Evolutionary conservation across 2,329 filamentous ascomycete species (phyloP).

Genomic region (Scleromitrula shiraiana): DNA sequence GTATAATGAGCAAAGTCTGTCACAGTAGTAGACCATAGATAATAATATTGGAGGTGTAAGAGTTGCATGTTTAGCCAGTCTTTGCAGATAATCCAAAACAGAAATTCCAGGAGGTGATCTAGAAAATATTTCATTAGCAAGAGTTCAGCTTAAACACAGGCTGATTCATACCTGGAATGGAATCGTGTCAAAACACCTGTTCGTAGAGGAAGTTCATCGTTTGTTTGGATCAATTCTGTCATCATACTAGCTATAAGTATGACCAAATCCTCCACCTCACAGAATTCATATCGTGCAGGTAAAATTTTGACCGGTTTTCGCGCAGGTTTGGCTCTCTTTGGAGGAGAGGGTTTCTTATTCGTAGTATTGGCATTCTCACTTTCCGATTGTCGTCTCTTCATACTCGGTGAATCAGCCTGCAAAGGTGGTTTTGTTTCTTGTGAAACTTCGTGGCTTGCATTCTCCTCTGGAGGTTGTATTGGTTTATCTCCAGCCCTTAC

Average conservation of each 20-base stretch:
- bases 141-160: too few species aligned
- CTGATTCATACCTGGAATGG: constrained; percentile 65
- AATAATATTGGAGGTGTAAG: constrained; percentile 89
- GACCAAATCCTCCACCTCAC: constrained; percentile 77
- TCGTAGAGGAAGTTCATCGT: constrained; percentile 77
- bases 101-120: constrained; percentile 76
- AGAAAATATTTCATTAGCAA: too few species aligned
- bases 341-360: not conserved
- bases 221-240: constrained; percentile 86
- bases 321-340: constrained; percentile 48
- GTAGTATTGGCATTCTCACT: constrained; percentile 4
- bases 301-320: constrained; percentile 48
- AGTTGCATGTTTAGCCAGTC: constrained; percentile 88
- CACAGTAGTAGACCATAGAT: constrained; percentile 98
- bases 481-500: constrained; percentile 2
- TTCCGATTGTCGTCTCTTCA: constrained; percentile 29
- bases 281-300: constrained; percentile 72
- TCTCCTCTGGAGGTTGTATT: not conserved
- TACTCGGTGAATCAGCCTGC: constrained; percentile 26
- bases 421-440: constrained; percentile 22
- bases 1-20: constrained; percentile 85
- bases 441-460: not conserved
- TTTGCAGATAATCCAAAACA: constrained; percentile 85
- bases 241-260: constrained; percentile 91
- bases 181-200: constrained; percentile 87